These are phyloP conservation scores for Kwoniella mangroviensis DNA, from an alignment of 768 basidiomycete species.

Conservation along the genomic window DNA sequence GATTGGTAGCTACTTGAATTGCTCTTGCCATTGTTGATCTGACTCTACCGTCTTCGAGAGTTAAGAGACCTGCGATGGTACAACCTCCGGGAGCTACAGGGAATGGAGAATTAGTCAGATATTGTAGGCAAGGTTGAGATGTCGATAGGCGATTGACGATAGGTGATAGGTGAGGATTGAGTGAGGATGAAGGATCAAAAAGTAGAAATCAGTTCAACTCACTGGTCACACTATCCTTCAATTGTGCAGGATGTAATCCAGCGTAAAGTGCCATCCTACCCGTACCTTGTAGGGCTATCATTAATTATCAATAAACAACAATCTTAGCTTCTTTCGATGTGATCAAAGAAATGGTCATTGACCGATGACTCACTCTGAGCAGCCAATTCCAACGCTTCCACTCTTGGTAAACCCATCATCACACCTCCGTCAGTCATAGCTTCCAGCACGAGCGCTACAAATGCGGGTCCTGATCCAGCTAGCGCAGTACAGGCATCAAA, in stretches of 20 bases:
- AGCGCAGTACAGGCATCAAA: slow-evolving; percentile 98
- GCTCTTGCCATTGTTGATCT: slow-evolving; percentile 92
- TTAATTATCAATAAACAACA: not conserved
- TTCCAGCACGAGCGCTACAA: slow-evolving; percentile 94
- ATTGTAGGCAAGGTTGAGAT: not conserved
- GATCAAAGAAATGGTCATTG: not conserved
- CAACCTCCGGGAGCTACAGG: slow-evolving; percentile 82
- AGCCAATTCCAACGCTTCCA: slow-evolving; percentile 91
- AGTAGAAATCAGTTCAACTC: slow-evolving; percentile 52
- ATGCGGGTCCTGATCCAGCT: slow-evolving; percentile 94
- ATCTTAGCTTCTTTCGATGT: not conserved
- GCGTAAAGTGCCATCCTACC: slow-evolving; percentile 91
- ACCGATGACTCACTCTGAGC: slow-evolving; percentile 75
- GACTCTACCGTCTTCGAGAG: slow-evolving; percentile 90
- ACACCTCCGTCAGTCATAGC: slow-evolving; percentile 99
- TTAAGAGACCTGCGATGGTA: slow-evolving; percentile 94
- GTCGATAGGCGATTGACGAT: not conserved
- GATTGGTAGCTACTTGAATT: slow-evolving; percentile 83
- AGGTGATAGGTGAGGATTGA: not conserved
- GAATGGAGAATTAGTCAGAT: not conserved
- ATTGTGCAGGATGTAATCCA: slow-evolving; percentile 89
- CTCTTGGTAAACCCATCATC: slow-evolving; percentile 97
- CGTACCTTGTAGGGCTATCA: slow-evolving; percentile 86
- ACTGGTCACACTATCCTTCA: slow-evolving; percentile 98
- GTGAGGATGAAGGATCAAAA: too few relatives aligned